These are phyloP conservation scores for Epicoccum nigrum DNA, from an alignment of 2,329 filamentous ascomycete species.

Conservation along the genomic window DNA sequence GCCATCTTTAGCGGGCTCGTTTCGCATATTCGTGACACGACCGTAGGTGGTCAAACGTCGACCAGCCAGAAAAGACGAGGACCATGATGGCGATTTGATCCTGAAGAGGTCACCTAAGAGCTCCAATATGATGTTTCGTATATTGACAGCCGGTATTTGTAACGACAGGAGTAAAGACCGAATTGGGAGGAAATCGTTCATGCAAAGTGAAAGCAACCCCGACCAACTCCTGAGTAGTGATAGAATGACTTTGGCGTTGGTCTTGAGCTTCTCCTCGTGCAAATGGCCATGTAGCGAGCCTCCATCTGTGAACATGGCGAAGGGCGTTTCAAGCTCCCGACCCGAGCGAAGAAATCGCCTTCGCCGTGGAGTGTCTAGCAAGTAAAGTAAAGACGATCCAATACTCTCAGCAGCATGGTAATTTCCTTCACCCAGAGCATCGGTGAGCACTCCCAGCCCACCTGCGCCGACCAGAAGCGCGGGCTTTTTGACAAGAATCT, in stretches of 20 bases:
- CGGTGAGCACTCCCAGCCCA: conserved; percentile 85
- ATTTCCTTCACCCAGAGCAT: conserved; percentile 85
- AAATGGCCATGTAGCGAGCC: conserved; percentile 56
- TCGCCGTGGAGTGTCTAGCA: conserved; percentile 82
- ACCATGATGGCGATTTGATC: conserved; percentile 94
- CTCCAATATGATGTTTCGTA: conserved; percentile 82
- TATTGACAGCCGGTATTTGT: conserved; percentile 62
- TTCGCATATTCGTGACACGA: conserved; percentile 84
- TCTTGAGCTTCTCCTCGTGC: conserved; percentile 72
- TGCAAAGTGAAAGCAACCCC: conserved; percentile 83
- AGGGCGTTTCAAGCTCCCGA: conserved; percentile 82
- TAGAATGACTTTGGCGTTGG: conserved; percentile 92
- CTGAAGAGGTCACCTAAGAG: conserved; percentile 82
- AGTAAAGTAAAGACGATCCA: conserved; percentile 83
- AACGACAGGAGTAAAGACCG: conserved; percentile 76
- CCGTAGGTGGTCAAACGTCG: conserved; percentile 93
- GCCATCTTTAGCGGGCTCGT: conserved; percentile 59
- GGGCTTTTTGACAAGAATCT: conserved; percentile 88
- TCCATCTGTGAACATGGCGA: conserved; percentile 92
- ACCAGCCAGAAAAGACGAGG: conserved; percentile 91
- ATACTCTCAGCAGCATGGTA: conserved; percentile 94
- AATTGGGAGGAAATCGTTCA: conserved; percentile 85
- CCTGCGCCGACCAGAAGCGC: conserved; percentile 80
- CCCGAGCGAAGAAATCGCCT: conserved; percentile 85
- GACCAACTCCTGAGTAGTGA: conserved; percentile 92